phyloP scores from a whole-genome alignment of 2,329 filamentous ascomycete species.

The Metarhizium sp. region DNA sequence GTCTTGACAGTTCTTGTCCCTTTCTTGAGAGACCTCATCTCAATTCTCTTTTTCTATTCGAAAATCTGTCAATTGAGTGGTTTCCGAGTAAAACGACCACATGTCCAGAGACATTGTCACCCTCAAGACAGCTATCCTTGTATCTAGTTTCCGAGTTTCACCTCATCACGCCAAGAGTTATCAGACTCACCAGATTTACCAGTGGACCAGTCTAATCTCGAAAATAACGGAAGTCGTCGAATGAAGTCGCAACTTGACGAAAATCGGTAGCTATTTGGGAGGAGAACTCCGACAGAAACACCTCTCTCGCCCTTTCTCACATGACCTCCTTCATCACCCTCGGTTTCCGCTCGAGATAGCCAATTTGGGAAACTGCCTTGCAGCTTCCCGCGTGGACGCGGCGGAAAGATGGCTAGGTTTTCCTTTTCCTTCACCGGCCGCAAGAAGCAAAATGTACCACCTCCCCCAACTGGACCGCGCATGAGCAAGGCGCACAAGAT shows the following conservation, averaged over 20 bases:
- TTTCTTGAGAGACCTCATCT: not conserved
- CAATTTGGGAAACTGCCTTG: not conserved
- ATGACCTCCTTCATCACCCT: not conserved
- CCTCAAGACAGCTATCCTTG: not conserved
- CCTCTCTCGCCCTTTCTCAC: not conserved
- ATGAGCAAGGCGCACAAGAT: constrained; percentile 44
- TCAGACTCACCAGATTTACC: not conserved
- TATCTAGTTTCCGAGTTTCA: not conserved
- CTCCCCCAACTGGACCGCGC: constrained; percentile 22
- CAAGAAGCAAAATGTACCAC: constrained; percentile 27
- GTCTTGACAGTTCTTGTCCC: not conserved
- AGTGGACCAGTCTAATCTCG: not conserved
- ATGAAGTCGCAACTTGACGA: not conserved
- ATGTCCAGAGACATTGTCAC: not conserved
- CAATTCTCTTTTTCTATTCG: not conserved
- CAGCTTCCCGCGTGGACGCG: not conserved
- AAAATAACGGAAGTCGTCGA: not conserved
- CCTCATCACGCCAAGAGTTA: not conserved
- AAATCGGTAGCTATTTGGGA: not conserved
- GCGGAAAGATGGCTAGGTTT: constrained; percentile 32
- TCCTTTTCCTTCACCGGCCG: constrained; percentile 39
- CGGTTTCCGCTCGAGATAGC: not conserved
- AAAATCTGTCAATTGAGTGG: not conserved
- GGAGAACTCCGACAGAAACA: not conserved
- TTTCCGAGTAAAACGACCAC: not conserved